Conservation (phyloP, 371 early-diverging fungal species). For the Mucor piriformis region DNA sequence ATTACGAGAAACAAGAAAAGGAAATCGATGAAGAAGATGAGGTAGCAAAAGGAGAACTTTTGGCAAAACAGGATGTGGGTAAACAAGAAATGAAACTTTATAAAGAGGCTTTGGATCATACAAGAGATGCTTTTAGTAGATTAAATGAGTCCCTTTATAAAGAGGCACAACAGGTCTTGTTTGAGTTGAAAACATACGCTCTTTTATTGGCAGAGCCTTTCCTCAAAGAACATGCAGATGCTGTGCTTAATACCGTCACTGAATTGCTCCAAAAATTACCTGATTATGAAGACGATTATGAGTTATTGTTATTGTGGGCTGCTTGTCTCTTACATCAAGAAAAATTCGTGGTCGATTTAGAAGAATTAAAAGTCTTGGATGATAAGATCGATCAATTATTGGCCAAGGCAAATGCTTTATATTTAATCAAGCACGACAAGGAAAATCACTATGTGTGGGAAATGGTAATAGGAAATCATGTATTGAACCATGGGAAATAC, state of each 20-base stretch:
- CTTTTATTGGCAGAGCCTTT: constrained; percentile 32
- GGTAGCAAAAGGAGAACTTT: constrained; percentile 27
- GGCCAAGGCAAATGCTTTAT: constrained; percentile 23
- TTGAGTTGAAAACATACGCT: constrained; percentile 34
- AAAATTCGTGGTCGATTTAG: constrained; percentile 21
- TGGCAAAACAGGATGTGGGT: constrained; percentile 33
- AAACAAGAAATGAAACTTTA: constrained; percentile 37
- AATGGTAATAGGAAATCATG: constrained; percentile 31
- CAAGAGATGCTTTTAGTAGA: constrained; percentile 5
- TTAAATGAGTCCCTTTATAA: constrained; percentile 17
- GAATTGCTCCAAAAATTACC: constrained; percentile 28
- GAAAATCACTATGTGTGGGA: constrained; percentile 41
- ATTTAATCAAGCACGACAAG: constrained; percentile 23
- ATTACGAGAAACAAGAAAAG: constrained; percentile 27
- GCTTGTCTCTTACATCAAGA: constrained; percentile 36
- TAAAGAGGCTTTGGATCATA: constrained; percentile 34
- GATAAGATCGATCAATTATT: constrained; percentile 25
- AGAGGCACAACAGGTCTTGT: constrained; percentile 18
- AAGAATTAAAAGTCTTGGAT: constrained; percentile 18
- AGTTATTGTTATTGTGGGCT: constrained; percentile 34
- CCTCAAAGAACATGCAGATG: constrained; percentile 23
- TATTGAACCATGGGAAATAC: too few relatives aligned
- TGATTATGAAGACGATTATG: constrained; percentile 26
- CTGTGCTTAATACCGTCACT: constrained; percentile 25
- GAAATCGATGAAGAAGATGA: constrained; percentile 39